Evolutionary conservation across 1,284 basidiomycete genomes (phyloP).

Genomic region (Moesziomyces sp.): DNA sequence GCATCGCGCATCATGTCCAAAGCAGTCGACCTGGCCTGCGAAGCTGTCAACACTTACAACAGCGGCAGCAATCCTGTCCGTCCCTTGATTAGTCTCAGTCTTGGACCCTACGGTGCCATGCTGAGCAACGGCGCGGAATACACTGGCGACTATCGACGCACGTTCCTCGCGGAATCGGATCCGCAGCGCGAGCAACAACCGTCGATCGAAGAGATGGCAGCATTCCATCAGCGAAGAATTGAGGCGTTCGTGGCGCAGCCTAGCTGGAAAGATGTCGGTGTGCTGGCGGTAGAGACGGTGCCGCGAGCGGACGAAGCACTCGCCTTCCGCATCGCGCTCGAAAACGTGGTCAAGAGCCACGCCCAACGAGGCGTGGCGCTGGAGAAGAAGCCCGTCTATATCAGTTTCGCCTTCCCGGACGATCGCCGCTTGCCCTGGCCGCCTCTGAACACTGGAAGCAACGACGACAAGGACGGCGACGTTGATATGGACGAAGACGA

Average conservation of each 20-base stretch:
- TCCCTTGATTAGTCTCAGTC: slow-evolving; percentile 47
- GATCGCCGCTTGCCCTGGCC: slow-evolving; percentile 49
- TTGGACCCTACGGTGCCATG: slow-evolving; percentile 59
- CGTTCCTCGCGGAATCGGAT: slow-evolving; percentile 33
- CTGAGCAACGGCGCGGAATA: slow-evolving; percentile 60
- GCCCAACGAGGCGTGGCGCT: slow-evolving; percentile 18
- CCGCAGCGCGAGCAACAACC: slow-evolving; percentile 31
- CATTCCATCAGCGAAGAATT: slow-evolving; percentile 52
- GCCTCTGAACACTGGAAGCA: slow-evolving; percentile 4
- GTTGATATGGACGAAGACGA: slow-evolving; percentile 38
- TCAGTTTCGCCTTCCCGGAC: slow-evolving; percentile 52
- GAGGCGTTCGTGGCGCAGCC: slow-evolving; percentile 34
- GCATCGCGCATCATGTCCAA: slow-evolving; percentile 48
- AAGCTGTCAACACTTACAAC: slow-evolving; percentile 34
- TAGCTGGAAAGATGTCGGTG: slow-evolving; percentile 48
- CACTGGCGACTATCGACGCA: slow-evolving; percentile 54
- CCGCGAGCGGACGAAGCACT: slow-evolving; percentile 58
- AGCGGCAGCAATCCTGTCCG: not conserved
- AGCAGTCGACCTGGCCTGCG: slow-evolving; percentile 50
- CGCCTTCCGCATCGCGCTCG: slow-evolving; percentile 50
- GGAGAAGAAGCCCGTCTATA: slow-evolving; percentile 50
- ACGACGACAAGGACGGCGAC: slow-evolving; percentile 12
- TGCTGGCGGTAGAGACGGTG: slow-evolving; percentile 59
- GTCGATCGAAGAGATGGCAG: slow-evolving; percentile 36
- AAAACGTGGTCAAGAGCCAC: slow-evolving; percentile 27